Conservation (phyloP, 108 stramenopile species). For the Mayamaea pseudoterrestris region DNA sequence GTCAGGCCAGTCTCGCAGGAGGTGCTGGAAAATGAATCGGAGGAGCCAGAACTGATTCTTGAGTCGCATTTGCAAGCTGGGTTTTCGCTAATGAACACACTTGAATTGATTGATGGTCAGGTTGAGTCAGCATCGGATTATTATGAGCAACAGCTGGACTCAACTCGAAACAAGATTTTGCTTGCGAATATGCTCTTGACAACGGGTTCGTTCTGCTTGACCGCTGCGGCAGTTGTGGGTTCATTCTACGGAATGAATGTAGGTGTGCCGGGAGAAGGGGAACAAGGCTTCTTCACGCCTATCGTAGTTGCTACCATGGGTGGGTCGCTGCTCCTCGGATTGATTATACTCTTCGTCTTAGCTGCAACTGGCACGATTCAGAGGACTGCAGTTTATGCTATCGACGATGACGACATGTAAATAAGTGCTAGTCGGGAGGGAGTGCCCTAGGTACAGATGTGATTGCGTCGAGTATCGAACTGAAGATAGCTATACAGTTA, state of each 20-base stretch:
- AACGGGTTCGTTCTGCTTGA: slow-evolving; percentile 36
- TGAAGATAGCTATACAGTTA: too few relatives aligned
- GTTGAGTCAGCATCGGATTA: slow-evolving; percentile 58
- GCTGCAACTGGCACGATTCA: not conserved
- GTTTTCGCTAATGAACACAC: slow-evolving; percentile 40
- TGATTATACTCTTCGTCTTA: slow-evolving; percentile 8
- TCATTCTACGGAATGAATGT: slow-evolving; percentile 77
- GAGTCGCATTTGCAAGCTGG: slow-evolving; percentile 67
- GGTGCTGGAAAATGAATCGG: slow-evolving; percentile 66
- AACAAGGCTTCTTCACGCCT: slow-evolving; percentile 19
- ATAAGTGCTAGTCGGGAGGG: too few relatives aligned
- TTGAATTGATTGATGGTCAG: slow-evolving; percentile 53
- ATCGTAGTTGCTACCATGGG: slow-evolving; percentile 27
- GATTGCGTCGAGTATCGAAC: too few relatives aligned
- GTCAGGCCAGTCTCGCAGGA: slow-evolving; percentile 57
- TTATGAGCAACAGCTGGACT: slow-evolving; percentile 42
- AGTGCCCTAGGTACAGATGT: too few relatives aligned
- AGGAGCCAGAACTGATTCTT: slow-evolving; percentile 75
- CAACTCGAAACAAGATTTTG: slow-evolving; percentile 57
- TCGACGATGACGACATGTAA: too few relatives aligned
- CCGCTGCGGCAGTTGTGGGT: slow-evolving; percentile 49
- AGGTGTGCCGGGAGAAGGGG: slow-evolving; percentile 32
- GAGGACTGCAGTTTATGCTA: too few relatives aligned
- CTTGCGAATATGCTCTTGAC: slow-evolving; percentile 63
- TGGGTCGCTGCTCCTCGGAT: slow-evolving; percentile 3